These are phyloP conservation scores for Pyrenochaeta sp. DNA, from an alignment of 2,329 filamentous ascomycete species.

Conservation along the genomic window DNA sequence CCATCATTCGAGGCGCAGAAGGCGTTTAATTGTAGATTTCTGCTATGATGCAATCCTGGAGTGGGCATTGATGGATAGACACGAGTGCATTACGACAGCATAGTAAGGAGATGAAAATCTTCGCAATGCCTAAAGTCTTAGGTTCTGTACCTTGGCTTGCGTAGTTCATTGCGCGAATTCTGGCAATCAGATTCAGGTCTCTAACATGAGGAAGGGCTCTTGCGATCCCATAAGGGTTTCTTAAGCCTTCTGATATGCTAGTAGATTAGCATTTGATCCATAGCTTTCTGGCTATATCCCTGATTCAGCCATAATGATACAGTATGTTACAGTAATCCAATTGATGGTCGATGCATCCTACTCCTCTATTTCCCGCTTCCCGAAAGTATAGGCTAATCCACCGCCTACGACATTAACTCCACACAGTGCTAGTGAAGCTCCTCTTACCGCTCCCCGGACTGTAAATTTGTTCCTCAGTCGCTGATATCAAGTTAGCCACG, in stretches of 20 bases:
- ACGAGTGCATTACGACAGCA: constrained; percentile 7
- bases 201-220: too few relatives aligned
- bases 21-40: neutral
- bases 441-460: constrained; percentile 60
- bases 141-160: too few relatives aligned
- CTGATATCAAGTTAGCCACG: constrained; percentile 29
- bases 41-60: neutral
- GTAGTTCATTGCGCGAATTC: too few relatives aligned
- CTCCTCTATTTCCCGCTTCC: constrained; percentile 50
- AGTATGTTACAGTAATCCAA: constrained; percentile 1
- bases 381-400: constrained; percentile 61
- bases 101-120: too few relatives aligned
- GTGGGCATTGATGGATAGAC: neutral
- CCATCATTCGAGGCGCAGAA: neutral
- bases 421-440: constrained; percentile 60
- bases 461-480: constrained; percentile 57
- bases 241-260: too few relatives aligned
- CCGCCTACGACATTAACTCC: constrained; percentile 59
- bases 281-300: too few relatives aligned
- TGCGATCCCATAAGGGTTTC: too few relatives aligned
- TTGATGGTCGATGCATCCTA: constrained; percentile 10
- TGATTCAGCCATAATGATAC: constrained; percentile 10
- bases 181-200: too few relatives aligned
- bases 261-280: too few relatives aligned
- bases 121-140: too few relatives aligned